phyloP scores from a whole-genome alignment of 345 rosid species.

The Citrus glauca region DNA sequence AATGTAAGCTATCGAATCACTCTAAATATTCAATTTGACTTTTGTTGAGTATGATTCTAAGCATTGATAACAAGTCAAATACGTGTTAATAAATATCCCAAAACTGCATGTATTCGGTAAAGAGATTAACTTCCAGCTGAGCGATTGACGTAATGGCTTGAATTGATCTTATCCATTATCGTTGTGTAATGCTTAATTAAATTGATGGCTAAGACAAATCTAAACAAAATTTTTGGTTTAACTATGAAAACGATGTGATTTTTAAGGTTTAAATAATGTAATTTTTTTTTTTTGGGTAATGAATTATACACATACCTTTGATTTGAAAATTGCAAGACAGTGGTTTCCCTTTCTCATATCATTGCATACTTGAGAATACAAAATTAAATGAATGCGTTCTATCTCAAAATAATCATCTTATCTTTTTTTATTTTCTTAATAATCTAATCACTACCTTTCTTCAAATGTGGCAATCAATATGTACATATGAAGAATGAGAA shows the following conservation, averaged over 20 bases:
- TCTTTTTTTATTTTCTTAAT: neutral
- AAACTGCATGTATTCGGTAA: neutral
- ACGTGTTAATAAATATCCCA: too few relatives aligned
- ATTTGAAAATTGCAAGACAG: neutral
- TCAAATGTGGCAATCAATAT: neutral
- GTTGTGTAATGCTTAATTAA: neutral
- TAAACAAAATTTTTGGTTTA: neutral
- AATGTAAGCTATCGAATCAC: too few relatives aligned
- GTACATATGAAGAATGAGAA: neutral
- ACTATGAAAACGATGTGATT: neutral
- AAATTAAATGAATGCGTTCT: neutral
- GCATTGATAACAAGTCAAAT: too few relatives aligned
- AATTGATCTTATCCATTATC: conserved; percentile 5
- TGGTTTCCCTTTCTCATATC: neutral
- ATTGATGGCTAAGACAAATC: neutral
- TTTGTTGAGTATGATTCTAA: too few relatives aligned
- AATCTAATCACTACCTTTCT: neutral
- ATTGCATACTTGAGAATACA: neutral
- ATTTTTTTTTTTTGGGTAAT: too few relatives aligned
- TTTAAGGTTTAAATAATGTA: neutral
- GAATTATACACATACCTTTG: too few relatives aligned
- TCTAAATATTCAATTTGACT: too few relatives aligned
- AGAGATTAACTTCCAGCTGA: neutral
- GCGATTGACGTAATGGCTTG: neutral
- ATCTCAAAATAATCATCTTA: neutral